These are phyloP conservation scores for Geotrichum cucujoidarum DNA, from an alignment of 1,139 yeast genomes.

Conservation along the genomic window DNA sequence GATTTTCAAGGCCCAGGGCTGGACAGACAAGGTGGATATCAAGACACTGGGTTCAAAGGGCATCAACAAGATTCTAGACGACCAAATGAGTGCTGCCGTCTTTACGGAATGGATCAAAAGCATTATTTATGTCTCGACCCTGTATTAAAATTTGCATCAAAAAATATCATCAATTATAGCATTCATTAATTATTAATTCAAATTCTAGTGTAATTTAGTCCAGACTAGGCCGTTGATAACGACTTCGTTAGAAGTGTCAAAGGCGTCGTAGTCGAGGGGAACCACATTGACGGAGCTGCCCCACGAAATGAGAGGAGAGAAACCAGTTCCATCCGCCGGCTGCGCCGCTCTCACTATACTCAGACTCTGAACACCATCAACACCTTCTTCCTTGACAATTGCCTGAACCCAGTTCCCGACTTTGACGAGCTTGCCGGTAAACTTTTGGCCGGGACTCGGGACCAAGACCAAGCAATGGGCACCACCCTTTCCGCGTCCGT, in stretches of 20 bases:
- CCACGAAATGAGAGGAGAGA: constrained; percentile 18
- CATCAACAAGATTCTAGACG: not conserved
- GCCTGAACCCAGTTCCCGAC: constrained; percentile 28
- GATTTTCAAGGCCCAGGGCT: constrained; percentile 13
- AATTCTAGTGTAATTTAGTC: not conserved
- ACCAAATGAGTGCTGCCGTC: not conserved
- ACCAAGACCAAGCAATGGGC: constrained; percentile 19
- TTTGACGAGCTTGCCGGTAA: constrained; percentile 24
- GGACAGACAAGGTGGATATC: constrained; percentile 12
- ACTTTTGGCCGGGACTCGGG: constrained; percentile 18
- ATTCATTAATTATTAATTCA: not conserved
- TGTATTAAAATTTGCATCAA: no score
- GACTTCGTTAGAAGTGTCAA: not conserved
- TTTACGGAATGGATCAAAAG: not conserved
- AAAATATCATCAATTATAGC: no score
- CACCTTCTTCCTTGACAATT: constrained; percentile 16
- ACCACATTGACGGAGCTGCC: constrained; percentile 18
- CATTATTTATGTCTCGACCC: not conserved
- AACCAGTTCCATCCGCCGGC: constrained; percentile 7
- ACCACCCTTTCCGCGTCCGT: not conserved
- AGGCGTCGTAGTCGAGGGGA: constrained; percentile 12
- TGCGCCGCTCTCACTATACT: constrained; percentile 19
- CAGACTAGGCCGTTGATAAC: not conserved
- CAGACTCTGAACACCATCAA: constrained; percentile 16
- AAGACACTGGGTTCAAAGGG: not conserved